Conservation (phyloP, 306 rosid genomes). For the Trifolium pratense region DNA sequence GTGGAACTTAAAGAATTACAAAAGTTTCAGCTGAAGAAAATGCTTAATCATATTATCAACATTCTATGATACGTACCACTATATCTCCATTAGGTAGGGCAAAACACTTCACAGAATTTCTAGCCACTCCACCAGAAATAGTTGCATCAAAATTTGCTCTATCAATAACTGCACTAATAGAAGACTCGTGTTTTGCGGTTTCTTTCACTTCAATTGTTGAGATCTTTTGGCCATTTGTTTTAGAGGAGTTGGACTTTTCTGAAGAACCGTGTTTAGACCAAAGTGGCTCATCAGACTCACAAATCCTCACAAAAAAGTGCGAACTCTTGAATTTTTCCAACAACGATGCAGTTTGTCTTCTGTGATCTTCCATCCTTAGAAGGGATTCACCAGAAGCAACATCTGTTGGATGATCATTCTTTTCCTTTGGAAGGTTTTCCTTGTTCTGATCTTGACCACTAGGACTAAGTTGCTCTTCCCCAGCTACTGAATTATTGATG, state of each 20-base stretch:
- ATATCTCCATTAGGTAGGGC: constrained; percentile 93
- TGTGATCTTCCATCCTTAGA: constrained; percentile 86
- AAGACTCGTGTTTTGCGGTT: constrained; percentile 48
- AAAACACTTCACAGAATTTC: constrained; percentile 83
- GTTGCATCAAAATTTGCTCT: constrained; percentile 84
- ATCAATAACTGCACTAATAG: constrained; percentile 75
- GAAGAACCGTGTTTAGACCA: constrained; percentile 77
- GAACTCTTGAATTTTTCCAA: constrained; percentile 84
- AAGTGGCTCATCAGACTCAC: constrained; percentile 79
- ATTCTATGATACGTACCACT: constrained; percentile 79
- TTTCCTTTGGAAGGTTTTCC: constrained; percentile 36
- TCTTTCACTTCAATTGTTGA: constrained; percentile 49
- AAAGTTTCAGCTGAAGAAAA: constrained; percentile 37
- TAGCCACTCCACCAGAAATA: constrained; percentile 85
- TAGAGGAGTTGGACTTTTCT: constrained; percentile 50
- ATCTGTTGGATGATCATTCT: constrained; percentile 48
- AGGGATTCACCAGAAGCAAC: constrained; percentile 79
- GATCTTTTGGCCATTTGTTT: constrained; percentile 52
- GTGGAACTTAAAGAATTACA: constrained; percentile 21
- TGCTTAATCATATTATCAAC: constrained; percentile 31
- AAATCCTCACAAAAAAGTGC: constrained; percentile 93
- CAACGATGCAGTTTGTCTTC: constrained; percentile 71
- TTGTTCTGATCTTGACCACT: constrained; percentile 55
- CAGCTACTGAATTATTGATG: constrained; percentile 40
- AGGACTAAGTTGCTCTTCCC: constrained; percentile 52